Evolutionary conservation across 345 rosid species (phyloP).

Genomic region (Eucalyptus polyanthemos): DNA sequence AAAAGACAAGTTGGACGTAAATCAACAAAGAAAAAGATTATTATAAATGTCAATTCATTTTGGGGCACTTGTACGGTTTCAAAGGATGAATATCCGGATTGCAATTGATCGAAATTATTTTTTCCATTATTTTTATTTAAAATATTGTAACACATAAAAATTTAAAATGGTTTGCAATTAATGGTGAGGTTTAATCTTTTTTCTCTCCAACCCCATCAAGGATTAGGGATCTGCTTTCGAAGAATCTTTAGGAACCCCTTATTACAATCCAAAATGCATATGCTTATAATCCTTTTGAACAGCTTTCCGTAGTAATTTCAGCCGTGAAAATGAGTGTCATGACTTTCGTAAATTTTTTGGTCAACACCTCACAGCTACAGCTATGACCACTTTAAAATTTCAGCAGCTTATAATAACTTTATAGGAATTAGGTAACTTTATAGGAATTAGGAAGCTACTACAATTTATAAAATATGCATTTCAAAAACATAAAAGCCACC

Average conservation of each 20-base stretch:
- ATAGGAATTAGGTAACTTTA: background rate
- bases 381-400: background rate
- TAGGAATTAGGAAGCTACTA: background rate
- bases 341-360: background rate
- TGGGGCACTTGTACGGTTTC: background rate
- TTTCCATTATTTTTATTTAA: background rate
- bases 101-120: background rate
- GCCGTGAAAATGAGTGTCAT: background rate
- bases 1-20: background rate
- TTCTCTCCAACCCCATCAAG: background rate
- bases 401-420: background rate
- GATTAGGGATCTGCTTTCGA: background rate
- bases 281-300: background rate
- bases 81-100: background rate
- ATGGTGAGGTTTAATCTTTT: background rate
- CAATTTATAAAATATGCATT: too few relatives aligned
- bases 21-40: background rate
- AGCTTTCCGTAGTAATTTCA: background rate
- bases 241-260: background rate
- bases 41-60: background rate
- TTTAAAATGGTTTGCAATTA: background rate
- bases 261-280: background rate
- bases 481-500: background rate
- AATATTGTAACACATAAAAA: background rate
- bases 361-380: background rate